Base-by-base conservation (phyloP, 2,329 filamentous ascomycete species). In the Apiospora aurea region DNA sequence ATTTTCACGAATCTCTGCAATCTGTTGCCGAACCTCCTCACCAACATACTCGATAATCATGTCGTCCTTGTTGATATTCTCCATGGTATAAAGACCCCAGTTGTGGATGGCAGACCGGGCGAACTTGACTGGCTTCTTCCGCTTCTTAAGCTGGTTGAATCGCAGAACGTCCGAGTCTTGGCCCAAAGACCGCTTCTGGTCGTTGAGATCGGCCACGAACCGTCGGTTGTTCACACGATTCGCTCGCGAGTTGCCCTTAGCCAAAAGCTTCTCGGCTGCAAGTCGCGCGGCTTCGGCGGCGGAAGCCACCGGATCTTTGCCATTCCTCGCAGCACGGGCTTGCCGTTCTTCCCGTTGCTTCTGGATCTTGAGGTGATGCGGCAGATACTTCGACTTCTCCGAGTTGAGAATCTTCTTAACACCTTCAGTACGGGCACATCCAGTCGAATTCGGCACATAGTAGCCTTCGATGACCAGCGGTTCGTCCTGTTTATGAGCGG, bases 1-100 rank as follows among this genome's bases (percentile, higher is more conserved):
- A 75, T 92, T 90, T 85, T 99, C 96, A 71, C 96, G 92, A 80
- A 98, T 91, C 82, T 99, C 96, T n/a, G 96, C 95, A 73, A 99
- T 96, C 79, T 97, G 94, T 83, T 99, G 96, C 72, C 96, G 91
- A 49, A 99, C 95, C 82, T 97, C 96, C 84, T 99, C 96, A 73
- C 96, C 96, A 14, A 99, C 96, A 80, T 99, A 99, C 84, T 99
- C 96, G 79, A 99, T 99, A 81, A 99, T 99, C 95, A 99, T 98
- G 83, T 99, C 96, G 81, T 97, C 97, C 81, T 96, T 95, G 73
- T 93, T 90, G 75, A 99, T 99, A 80, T 97, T 96, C 83, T 99
- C 96, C 87, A 98, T 96, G 4, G 96, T 95, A 80, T 99, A 99
- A 41, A 99, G 85, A 41, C 96, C 96, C 96, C 96, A 99, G 79